phyloP scores from a whole-genome alignment of 179 eudicot species.

The Sideroxylon spinosum region DNA sequence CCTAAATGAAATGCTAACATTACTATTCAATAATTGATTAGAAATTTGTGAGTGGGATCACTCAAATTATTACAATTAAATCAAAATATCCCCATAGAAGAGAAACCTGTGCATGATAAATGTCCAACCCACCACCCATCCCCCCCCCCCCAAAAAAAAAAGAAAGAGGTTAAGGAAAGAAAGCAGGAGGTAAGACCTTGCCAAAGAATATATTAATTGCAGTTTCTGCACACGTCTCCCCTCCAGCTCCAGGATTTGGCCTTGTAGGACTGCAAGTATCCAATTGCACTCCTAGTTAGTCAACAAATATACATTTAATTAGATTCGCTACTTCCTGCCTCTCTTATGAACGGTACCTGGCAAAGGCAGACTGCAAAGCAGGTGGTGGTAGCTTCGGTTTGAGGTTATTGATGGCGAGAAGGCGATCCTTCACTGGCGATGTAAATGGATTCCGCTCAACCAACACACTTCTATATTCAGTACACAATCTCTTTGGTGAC shows the following conservation, averaged over 20 bases:
- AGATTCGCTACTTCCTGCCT: background rate
- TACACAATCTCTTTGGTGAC: slow-evolving; percentile 80
- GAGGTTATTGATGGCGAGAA: slow-evolving; percentile 49
- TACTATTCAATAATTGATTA: background rate
- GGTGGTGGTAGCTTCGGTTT: slow-evolving; percentile 75
- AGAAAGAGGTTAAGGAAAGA: background rate
- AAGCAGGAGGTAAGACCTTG: slow-evolving; percentile 51
- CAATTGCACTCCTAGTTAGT: slow-evolving; percentile 13
- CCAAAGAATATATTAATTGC: slow-evolving; percentile 74
- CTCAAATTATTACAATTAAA: background rate
- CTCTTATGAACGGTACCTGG: slow-evolving; percentile 47
- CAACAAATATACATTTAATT: slow-evolving; percentile 8
- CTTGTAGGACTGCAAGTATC: slow-evolving; percentile 64
- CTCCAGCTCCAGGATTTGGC: slow-evolving; percentile 88
- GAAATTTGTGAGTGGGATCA: background rate
- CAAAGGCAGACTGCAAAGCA: slow-evolving; percentile 92
- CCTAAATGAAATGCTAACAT: background rate
- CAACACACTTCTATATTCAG: slow-evolving; percentile 78
- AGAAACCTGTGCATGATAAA: background rate
- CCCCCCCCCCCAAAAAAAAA: background rate
- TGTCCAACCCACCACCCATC: background rate
- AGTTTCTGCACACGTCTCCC: slow-evolving; percentile 97
- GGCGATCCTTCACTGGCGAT: slow-evolving; percentile 93
- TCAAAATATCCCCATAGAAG: background rate
- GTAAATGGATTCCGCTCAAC: slow-evolving; percentile 87